These are phyloP conservation scores for Leccinum barrowsii DNA, from an alignment of 768 basidiomycete genomes.

Conservation along the genomic window DNA sequence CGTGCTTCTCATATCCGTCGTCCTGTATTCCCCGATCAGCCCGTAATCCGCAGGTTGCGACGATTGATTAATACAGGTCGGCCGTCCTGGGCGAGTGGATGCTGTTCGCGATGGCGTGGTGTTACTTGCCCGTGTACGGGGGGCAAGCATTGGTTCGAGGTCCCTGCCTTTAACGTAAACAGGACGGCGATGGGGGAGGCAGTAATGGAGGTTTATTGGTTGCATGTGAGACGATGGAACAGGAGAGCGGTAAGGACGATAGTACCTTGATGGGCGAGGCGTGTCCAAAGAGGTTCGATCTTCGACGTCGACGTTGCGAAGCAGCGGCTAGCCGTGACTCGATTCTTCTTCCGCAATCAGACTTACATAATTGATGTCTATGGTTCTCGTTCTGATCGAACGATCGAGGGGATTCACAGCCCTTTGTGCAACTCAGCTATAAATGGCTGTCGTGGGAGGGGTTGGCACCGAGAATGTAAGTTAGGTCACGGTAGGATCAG, in stretches of 20 bases:
- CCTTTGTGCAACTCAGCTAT: background rate
- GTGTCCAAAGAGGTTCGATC: background rate
- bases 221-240: background rate
- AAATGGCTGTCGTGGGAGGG: background rate
- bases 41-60: too few relatives aligned
- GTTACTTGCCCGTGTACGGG: too few relatives aligned
- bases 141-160: too few relatives aligned
- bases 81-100: too few relatives aligned
- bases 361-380: background rate
- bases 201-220: too few relatives aligned
- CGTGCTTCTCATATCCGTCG: too few relatives aligned
- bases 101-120: too few relatives aligned
- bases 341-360: background rate
- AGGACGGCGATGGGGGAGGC: too few relatives aligned
- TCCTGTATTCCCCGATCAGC: too few relatives aligned
- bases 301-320: background rate
- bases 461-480: background rate
- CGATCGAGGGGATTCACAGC: background rate
- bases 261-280: background rate
- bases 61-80: too few relatives aligned
- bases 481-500: background rate
- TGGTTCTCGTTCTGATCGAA: background rate
- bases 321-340: background rate
- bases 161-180: too few relatives aligned
- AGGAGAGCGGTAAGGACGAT: background rate